phyloP scores from a whole-genome alignment of 768 basidiomycete species.

The Dentipellis sp. region DNA sequence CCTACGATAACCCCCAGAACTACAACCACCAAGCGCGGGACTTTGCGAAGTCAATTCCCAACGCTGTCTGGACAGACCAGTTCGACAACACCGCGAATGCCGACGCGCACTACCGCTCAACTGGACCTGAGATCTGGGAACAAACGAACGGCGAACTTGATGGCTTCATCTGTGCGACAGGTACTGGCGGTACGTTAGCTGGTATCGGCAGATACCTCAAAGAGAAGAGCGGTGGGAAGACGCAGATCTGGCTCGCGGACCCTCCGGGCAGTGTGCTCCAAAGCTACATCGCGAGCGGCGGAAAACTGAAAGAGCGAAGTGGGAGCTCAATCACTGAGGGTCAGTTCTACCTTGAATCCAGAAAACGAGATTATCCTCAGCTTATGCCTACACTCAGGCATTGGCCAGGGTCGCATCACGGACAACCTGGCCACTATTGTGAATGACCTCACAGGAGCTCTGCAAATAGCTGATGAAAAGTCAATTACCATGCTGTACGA shows the following conservation, averaged over 20 bases:
- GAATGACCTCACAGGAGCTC: constrained; percentile 67
- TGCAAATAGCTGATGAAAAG: constrained; percentile 82
- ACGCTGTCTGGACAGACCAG: constrained; percentile 96
- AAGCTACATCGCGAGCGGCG: constrained; percentile 73
- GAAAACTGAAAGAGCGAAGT: constrained; percentile 61
- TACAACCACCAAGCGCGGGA: constrained; percentile 98
- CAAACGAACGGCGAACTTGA: constrained; percentile 75
- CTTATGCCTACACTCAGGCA: constrained; percentile 41
- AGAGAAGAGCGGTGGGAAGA: constrained; percentile 69
- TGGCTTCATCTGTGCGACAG: constrained; percentile 91
- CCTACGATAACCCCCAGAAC: constrained; percentile 90
- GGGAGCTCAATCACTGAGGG: constrained; percentile 95
- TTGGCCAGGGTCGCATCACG: constrained; percentile 95
- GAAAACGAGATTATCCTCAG: neutral
- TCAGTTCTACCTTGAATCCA: constrained; percentile 19
- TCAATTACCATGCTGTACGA: constrained; percentile 92
- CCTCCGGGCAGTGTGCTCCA: constrained; percentile 93
- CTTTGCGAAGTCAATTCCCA: constrained; percentile 61
- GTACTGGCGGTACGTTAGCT: constrained; percentile 93
- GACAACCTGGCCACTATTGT: constrained; percentile 83
- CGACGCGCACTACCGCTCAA: constrained; percentile 76
- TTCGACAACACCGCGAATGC: constrained; percentile 96
- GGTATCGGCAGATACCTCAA: constrained; percentile 79
- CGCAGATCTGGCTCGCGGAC: constrained; percentile 91
- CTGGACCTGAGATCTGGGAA: constrained; percentile 95